phyloP scores from a whole-genome alignment of 176 grass and related monocot species.

The Oryza meridionalis region DNA sequence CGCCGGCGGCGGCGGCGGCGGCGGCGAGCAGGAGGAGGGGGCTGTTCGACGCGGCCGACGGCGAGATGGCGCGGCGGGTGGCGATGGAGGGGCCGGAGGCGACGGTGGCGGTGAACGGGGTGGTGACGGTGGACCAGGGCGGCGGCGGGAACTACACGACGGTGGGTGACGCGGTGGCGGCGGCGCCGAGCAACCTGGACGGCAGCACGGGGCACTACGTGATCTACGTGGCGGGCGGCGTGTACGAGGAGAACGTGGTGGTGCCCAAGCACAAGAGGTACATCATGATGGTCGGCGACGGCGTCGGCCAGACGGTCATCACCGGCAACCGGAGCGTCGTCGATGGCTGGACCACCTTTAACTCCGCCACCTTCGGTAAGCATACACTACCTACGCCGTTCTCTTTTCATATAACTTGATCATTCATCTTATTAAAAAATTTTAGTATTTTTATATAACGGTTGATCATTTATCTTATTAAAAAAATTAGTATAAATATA shows the following conservation, averaged over 20 bases:
- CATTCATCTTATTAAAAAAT: no score
- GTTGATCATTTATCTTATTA: no score
- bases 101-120: slow-evolving; percentile 46
- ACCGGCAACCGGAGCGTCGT: slow-evolving; percentile 71
- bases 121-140: slow-evolving; percentile 63
- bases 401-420: no score
- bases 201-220: slow-evolving; percentile 73
- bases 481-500: no score
- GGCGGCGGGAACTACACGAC: slow-evolving; percentile 65
- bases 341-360: slow-evolving; percentile 81
- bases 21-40: slow-evolving; percentile 29
- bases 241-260: slow-evolving; percentile 88
- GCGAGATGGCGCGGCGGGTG: slow-evolving; percentile 51
- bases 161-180: slow-evolving; percentile 61
- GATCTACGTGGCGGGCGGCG: slow-evolving; percentile 69
- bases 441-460: no score
- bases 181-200: slow-evolving; percentile 63
- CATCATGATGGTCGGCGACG: slow-evolving; percentile 88
- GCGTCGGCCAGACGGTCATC: slow-evolving; percentile 78
- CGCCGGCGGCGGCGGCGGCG: neutral
- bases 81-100: slow-evolving; percentile 39
- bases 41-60: slow-evolving; percentile 49
- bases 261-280: slow-evolving; percentile 68
- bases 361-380: slow-evolving; percentile 79
- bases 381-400: no score